phyloP scores from a whole-genome alignment of 768 basidiomycete genomes.

The Phanerochaete sordida region DNA sequence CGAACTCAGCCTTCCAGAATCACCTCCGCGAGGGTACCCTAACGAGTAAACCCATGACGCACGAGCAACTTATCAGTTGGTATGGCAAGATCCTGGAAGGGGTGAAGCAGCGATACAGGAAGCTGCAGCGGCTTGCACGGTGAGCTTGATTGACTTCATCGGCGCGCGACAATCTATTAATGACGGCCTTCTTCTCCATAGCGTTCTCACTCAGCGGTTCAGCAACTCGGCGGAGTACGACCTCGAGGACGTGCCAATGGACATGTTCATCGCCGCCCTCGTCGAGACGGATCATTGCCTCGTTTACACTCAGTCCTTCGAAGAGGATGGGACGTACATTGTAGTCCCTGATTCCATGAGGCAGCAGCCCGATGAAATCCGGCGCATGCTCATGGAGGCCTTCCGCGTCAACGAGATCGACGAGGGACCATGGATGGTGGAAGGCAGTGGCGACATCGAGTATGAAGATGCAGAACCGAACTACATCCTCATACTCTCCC shows the following conservation, averaged over 20 bases:
- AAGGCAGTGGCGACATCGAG: constrained; percentile 35
- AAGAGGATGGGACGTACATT: constrained; percentile 90
- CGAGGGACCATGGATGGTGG: constrained; percentile 42
- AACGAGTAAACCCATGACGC: constrained; percentile 56
- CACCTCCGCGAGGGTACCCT: constrained; percentile 28
- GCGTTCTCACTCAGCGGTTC: constrained; percentile 79
- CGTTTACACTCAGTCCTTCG: constrained; percentile 84
- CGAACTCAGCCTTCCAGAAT: constrained; percentile 31
- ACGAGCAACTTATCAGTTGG: constrained; percentile 83
- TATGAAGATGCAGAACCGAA: constrained; percentile 57
- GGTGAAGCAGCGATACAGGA: constrained; percentile 87
- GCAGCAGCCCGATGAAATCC: constrained; percentile 72
- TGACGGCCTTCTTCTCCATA: constrained; percentile 25
- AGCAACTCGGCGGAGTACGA: constrained; percentile 92
- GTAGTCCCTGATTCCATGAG: constrained; percentile 76
- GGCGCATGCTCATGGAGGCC: constrained; percentile 77
- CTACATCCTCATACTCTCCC: constrained; percentile 86
- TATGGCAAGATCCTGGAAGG: constrained; percentile 92
- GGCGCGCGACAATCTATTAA: constrained; percentile 4
- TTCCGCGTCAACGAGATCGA: constrained; percentile 72
- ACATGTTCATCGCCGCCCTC: constrained; percentile 75
- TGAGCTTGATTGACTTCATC: constrained; percentile 28
- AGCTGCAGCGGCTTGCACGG: constrained; percentile 92
- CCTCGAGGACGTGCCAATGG: constrained; percentile 69
- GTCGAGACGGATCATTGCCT: constrained; percentile 88